These are phyloP conservation scores for Avena sativa DNA, from an alignment of 176 grass and related monocot species.

Conservation along the genomic window DNA sequence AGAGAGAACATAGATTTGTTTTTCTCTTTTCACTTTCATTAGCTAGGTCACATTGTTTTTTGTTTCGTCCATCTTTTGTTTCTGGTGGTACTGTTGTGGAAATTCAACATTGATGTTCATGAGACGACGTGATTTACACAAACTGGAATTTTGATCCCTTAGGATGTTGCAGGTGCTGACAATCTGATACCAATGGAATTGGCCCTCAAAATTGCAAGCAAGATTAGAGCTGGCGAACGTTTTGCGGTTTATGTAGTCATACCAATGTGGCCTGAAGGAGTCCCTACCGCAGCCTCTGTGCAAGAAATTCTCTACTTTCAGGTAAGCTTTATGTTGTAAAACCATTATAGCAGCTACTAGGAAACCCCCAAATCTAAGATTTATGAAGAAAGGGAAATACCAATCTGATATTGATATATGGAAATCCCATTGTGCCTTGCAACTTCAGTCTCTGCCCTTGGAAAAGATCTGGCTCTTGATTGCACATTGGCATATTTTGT, in stretches of 20 bases:
- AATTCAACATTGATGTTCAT: conserved; percentile 10
- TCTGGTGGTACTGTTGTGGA: conserved; percentile 4
- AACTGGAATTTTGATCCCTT: conserved; percentile 14
- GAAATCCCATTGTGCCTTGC: background rate
- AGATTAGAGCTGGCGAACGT: conserved; percentile 76
- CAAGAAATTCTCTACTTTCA: conserved; percentile 98
- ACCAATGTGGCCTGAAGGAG: conserved; percentile 99
- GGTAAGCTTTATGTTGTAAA: conserved; percentile 52
- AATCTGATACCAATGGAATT: conserved; percentile 97
- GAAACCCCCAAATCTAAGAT: background rate
- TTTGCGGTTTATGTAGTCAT: conserved; percentile 97
- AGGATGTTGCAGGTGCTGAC: conserved; percentile 68
- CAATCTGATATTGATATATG: background rate
- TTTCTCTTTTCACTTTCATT: background rate
- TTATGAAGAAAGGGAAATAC: background rate
- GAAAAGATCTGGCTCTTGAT: background rate
- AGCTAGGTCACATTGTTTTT: background rate
- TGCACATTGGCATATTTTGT: background rate
- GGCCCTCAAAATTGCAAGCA: conserved; percentile 90
- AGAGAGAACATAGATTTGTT: background rate
- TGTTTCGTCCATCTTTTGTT: conserved; percentile 2
- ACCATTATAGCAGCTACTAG: background rate
- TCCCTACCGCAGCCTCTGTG: conserved; percentile 70
- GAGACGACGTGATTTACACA: conserved; percentile 9
- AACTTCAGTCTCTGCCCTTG: background rate